These are phyloP conservation scores for Tolypocladium endophyticum DNA, from an alignment of 2,329 filamentous ascomycete species.

Conservation along the genomic window DNA sequence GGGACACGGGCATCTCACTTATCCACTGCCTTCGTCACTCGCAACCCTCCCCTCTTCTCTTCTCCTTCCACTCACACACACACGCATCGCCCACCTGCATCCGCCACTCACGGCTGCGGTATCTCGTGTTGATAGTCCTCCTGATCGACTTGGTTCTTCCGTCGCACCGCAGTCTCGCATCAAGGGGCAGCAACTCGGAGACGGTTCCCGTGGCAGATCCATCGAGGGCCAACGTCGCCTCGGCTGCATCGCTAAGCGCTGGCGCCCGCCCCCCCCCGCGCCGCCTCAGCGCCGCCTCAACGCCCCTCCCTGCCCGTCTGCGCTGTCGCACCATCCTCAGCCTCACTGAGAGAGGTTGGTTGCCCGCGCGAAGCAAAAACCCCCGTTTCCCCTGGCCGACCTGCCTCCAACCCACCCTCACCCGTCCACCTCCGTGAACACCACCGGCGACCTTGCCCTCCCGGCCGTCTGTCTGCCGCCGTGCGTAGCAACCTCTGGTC, in stretches of 20 bases:
- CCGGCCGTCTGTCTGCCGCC: neutral
- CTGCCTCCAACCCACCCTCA: slow-evolving; percentile 5
- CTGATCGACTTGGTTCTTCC: slow-evolving; percentile 2
- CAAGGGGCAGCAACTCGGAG: neutral
- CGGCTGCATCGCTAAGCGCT: neutral
- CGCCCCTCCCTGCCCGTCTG: neutral
- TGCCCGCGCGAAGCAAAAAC: slow-evolving; percentile 6
- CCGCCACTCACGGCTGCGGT: neutral
- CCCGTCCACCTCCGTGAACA: neutral
- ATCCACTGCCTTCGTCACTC: neutral
- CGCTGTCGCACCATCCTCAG: slow-evolving; percentile 14
- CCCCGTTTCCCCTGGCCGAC: slow-evolving; percentile 4
- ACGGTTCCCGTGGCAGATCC: neutral
- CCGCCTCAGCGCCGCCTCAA: neutral
- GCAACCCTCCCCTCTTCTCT: neutral
- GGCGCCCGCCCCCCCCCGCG: neutral
- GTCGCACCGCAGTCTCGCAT: neutral
- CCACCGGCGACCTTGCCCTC: neutral
- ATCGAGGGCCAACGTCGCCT: neutral
- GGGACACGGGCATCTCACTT: neutral
- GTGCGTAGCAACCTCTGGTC: neutral
- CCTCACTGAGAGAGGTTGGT: slow-evolving; percentile 9
- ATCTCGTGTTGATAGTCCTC: neutral
- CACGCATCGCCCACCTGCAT: neutral
- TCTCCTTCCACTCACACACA: neutral